Conservation (phyloP, 139 green algal genomes). For the Coelastrella sp. region DNA sequence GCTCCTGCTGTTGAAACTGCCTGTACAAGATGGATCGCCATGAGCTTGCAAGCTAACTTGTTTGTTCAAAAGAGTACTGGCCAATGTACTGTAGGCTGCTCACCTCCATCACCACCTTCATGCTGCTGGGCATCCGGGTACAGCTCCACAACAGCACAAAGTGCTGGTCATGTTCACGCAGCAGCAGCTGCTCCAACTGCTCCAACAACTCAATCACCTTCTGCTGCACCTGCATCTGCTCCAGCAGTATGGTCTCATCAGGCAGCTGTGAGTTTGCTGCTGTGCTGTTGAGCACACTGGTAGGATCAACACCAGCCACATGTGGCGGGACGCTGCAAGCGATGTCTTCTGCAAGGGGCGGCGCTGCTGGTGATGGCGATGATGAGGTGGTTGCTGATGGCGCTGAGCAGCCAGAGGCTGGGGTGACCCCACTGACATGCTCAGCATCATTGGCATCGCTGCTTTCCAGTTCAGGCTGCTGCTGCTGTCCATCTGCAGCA, state of each 20-base stretch:
- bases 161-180: not conserved
- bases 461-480: not conserved
- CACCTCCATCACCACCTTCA: not conserved
- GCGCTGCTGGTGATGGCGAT: too few species aligned
- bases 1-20: not conserved
- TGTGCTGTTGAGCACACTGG: slow-evolving; percentile 2
- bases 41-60: too few species aligned
- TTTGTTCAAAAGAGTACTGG: too few species aligned
- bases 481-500: not conserved
- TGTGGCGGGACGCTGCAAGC: too few species aligned
- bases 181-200: not conserved
- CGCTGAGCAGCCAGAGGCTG: too few species aligned
- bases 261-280: not conserved
- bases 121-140: not conserved
- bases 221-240: slow-evolving; percentile 39
- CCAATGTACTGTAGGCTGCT: not conserved
- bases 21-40: too few species aligned
- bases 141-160: not conserved
- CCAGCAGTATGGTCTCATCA: not conserved
- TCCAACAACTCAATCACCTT: not conserved
- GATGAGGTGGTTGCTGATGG: too few species aligned
- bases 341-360: not conserved
- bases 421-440: too few species aligned
- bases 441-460: too few species aligned
- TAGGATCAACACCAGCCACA: not conserved